Evolutionary conservation across 371 early-diverging fungal species (phyloP).

Genomic region (Funneliformis caledonium): DNA sequence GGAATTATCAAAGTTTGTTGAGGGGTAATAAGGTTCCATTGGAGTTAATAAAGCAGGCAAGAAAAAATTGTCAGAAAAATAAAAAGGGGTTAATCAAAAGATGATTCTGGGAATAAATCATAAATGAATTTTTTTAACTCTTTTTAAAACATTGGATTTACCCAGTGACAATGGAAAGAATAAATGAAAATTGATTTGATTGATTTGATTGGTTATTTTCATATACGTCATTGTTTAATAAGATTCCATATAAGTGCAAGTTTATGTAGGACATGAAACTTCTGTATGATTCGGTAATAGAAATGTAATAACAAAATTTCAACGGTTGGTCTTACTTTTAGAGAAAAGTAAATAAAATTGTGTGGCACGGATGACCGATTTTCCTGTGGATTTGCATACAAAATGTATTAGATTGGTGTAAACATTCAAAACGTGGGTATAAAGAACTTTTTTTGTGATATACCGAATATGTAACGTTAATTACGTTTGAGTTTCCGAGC

Average conservation of each 20-base stretch:
- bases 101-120: not conserved
- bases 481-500: too few relatives aligned
- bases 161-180: not conserved
- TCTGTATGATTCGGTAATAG: not conserved
- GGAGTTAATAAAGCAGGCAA: not conserved
- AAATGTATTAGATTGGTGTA: too few relatives aligned
- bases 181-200: not conserved
- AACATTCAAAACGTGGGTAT: too few relatives aligned
- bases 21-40: constrained; percentile 1
- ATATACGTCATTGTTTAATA: not conserved
- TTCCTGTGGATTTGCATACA: too few relatives aligned
- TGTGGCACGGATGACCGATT: too few relatives aligned
- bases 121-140: not conserved
- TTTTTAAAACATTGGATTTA: not conserved
- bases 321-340: too few relatives aligned
- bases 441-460: too few relatives aligned
- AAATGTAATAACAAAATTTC: not conserved
- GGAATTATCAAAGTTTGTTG: constrained; percentile 6
- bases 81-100: not conserved
- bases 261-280: not conserved
- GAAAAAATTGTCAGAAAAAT: too few relatives aligned
- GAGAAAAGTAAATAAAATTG: too few relatives aligned
- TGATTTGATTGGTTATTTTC: not conserved
- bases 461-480: too few relatives aligned
- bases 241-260: not conserved